Conservation (phyloP, 2,329 filamentous ascomycete species). For the Diaporthe capsici region DNA sequence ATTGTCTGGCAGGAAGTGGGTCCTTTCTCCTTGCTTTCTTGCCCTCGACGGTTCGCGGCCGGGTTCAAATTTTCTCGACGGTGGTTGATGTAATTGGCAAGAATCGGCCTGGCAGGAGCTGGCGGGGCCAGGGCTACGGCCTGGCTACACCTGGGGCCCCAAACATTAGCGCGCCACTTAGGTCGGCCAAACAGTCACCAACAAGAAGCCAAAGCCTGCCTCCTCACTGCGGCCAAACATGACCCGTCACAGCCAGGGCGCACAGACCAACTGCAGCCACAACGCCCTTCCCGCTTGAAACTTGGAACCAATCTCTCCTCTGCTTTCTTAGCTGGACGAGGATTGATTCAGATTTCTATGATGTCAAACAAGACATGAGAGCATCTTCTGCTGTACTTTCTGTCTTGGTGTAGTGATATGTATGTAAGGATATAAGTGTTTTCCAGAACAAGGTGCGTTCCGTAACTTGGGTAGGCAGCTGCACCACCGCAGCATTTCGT, state of each 20-base stretch:
- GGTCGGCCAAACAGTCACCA: conserved; percentile 21
- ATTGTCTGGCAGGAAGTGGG: conserved; percentile 21
- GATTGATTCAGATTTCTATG: not conserved
- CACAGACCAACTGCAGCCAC: not conserved
- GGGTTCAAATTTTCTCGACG: conserved; percentile 15
- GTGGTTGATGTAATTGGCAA: conserved; percentile 2
- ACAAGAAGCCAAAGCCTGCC: not conserved
- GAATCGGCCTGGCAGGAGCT: not conserved
- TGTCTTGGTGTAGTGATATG: too few relatives aligned
- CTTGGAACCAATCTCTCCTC: not conserved
- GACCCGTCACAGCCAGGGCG: not conserved
- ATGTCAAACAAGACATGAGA: too few relatives aligned
- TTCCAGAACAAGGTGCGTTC: not conserved
- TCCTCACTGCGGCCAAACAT: not conserved
- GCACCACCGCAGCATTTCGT: not conserved
- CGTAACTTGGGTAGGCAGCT: not conserved
- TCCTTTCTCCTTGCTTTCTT: conserved; percentile 3
- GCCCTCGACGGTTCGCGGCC: not conserved
- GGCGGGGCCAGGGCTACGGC: not conserved
- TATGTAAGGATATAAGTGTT: too few relatives aligned
- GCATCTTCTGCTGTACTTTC: too few relatives aligned
- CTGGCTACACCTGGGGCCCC: conserved; percentile 1
- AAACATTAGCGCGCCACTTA: conserved; percentile 10
- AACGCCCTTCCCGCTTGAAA: not conserved
- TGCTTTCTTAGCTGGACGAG: not conserved